Percentiles rank a stretch among this genome's conserved stretches.
These are phyloP conservation scores for Pyronema omphalodes DNA, from an alignment of 495 filamentous ascomycete species.

Conservation along the genomic window DNA sequence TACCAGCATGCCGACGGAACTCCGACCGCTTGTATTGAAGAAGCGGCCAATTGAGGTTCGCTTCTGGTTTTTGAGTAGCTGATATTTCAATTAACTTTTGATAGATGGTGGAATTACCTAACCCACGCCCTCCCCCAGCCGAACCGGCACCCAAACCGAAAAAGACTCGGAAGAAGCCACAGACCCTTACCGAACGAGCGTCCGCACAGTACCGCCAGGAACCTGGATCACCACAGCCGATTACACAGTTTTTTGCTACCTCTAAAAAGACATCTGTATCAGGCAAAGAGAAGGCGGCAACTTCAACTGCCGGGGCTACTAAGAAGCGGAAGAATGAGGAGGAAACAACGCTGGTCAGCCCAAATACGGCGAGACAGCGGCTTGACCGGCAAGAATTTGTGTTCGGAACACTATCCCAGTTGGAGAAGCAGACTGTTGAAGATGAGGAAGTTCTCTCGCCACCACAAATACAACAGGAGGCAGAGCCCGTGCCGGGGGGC, in stretches of 20 bases:
- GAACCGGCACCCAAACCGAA: background rate
- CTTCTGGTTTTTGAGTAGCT: background rate
- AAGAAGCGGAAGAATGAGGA: background rate
- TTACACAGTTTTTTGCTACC: background rate
- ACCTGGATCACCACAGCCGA: background rate
- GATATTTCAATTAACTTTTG: background rate
- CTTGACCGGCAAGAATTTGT: background rate
- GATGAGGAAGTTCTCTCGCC: no score
- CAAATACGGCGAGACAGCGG: background rate
- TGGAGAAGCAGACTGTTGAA: background rate
- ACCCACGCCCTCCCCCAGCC: background rate
- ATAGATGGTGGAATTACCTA: background rate
- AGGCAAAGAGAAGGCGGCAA: background rate
- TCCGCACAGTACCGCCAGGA: background rate
- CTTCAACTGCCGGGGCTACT: background rate
- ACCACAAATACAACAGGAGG: no score
- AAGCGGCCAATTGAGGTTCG: background rate
- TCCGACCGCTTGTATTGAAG: background rate
- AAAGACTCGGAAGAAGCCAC: background rate
- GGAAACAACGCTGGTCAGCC: background rate
- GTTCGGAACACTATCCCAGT: background rate
- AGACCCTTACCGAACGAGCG: background rate
- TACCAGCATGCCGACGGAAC: background rate
- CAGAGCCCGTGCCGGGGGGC: no score
- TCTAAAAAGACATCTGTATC: background rate